phyloP scores from a whole-genome alignment of 768 basidiomycete species.

The Leccinum uliginosum region DNA sequence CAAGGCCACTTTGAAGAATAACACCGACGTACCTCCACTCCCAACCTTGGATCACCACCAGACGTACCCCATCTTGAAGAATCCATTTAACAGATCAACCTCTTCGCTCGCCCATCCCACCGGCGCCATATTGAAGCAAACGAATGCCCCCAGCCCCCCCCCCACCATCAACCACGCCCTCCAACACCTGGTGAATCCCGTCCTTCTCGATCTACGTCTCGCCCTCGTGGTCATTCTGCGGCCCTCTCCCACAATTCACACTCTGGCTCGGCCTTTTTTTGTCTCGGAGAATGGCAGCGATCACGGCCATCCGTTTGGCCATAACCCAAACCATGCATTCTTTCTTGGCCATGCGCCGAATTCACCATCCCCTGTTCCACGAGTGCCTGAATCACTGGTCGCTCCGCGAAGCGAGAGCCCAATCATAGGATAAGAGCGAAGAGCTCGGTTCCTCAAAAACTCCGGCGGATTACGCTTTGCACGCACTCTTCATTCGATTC shows the following conservation, averaged over 20 bases:
- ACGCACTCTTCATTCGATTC: constrained; percentile 85
- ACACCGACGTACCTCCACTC: constrained; percentile 67
- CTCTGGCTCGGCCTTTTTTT: constrained; percentile 67
- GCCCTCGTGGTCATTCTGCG: constrained; percentile 53
- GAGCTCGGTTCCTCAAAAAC: constrained; percentile 65
- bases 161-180: constrained; percentile 48
- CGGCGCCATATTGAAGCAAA: constrained; percentile 36
- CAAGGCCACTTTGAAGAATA: constrained; percentile 54
- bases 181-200: constrained; percentile 50
- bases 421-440: constrained; percentile 58
- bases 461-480: constrained; percentile 84
- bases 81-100: constrained; percentile 78
- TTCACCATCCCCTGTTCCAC: constrained; percentile 77
- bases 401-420: constrained; percentile 50
- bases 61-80: constrained; percentile 69
- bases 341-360: constrained; percentile 31
- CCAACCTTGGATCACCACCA: constrained; percentile 61
- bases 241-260: constrained; percentile 77
- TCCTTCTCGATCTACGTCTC: constrained; percentile 33
- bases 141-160: constrained; percentile 42
- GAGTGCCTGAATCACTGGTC: constrained; percentile 61
- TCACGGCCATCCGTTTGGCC: constrained; percentile 41
- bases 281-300: constrained; percentile 71
- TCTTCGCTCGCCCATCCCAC: constrained; percentile 62
- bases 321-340: constrained; percentile 24